phyloP scores from a whole-genome alignment of 805 yeast genomes.

The Yarrowia sp. region DNA sequence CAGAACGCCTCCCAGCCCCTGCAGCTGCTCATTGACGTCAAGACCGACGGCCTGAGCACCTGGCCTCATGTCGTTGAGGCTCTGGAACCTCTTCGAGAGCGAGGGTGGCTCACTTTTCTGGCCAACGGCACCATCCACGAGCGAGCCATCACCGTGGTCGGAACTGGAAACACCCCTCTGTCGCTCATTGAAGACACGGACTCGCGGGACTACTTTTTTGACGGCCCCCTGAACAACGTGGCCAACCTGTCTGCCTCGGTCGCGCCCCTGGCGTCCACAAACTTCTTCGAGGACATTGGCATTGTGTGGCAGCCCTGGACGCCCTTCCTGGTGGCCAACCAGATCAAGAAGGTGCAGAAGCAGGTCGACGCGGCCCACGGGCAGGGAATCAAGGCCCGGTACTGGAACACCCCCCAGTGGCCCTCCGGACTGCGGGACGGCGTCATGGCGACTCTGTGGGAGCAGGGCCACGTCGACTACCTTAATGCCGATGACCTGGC shows the following conservation, averaged over 20 bases:
- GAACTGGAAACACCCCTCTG: slow-evolving; percentile 70
- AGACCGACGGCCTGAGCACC: slow-evolving; percentile 56
- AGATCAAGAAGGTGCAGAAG: slow-evolving; percentile 21
- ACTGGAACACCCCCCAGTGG: slow-evolving; percentile 80
- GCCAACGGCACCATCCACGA: slow-evolving; percentile 49
- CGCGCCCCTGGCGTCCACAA: slow-evolving; percentile 52
- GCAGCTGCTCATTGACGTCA: slow-evolving; percentile 67
- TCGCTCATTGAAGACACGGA: slow-evolving; percentile 48
- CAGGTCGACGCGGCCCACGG: slow-evolving; percentile 45
- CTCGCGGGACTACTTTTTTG: slow-evolving; percentile 56
- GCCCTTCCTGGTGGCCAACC: slow-evolving; percentile 24
- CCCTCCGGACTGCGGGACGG: slow-evolving; percentile 57
- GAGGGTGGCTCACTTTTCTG: slow-evolving; percentile 59
- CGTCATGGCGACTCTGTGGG: slow-evolving; percentile 59
- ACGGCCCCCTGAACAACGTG: slow-evolving; percentile 56
- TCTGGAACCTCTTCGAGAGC: slow-evolving; percentile 57
- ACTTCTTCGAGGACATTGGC: slow-evolving; percentile 47
- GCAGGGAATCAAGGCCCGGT: slow-evolving; percentile 60
- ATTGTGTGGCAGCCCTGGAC: slow-evolving; percentile 46
- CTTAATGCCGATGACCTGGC: slow-evolving; percentile 68
- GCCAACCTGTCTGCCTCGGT: slow-evolving; percentile 44
- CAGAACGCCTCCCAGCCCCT: slow-evolving; percentile 49
- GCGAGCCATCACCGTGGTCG: slow-evolving; percentile 67
- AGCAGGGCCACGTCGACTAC: slow-evolving; percentile 59
- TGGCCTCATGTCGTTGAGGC: slow-evolving; percentile 56